These are phyloP conservation scores for Paramecium tetraurelia DNA, from an alignment of 73 alveolate species.

Conservation along the genomic window DNA sequence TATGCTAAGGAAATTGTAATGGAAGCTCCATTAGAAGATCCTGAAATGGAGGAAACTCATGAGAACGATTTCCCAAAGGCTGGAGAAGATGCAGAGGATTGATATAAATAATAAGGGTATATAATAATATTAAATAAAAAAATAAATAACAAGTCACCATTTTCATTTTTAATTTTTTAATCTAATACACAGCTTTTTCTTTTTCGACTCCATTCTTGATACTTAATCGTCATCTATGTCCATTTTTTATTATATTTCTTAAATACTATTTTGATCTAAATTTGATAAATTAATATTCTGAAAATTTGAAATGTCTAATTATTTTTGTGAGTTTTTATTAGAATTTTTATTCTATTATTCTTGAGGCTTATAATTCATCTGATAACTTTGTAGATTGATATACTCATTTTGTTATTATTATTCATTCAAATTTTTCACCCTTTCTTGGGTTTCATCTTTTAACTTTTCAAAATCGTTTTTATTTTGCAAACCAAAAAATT, in stretches of 20 bases:
- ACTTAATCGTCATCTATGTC: neutral
- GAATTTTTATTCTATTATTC: neutral
- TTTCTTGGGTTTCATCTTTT: neutral
- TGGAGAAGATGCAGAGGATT: constrained; percentile 47
- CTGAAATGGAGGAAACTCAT: constrained; percentile 60
- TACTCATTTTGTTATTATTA: neutral
- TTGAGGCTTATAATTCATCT: neutral
- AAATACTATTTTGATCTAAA: neutral
- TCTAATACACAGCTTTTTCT: neutral
- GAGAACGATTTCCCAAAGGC: constrained; percentile 62
- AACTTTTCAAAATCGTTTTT: neutral
- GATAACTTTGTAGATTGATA: neutral
- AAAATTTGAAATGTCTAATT: neutral
- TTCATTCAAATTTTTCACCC: neutral
- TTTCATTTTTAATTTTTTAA: neutral
- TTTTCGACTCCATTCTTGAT: neutral
- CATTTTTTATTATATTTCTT: neutral
- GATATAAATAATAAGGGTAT: neutral
- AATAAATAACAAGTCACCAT: neutral
- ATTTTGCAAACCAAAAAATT: neutral
- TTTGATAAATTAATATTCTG: neutral
- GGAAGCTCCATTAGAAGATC: constrained; percentile 66
- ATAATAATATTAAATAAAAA: neutral
- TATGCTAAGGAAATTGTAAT: constrained; percentile 61
- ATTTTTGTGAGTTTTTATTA: neutral